These are phyloP conservation scores for sorghum (Sorghum bicolor) DNA, from an alignment of 176 grass and related monocot genomes.

Conservation along the genomic window DNA sequence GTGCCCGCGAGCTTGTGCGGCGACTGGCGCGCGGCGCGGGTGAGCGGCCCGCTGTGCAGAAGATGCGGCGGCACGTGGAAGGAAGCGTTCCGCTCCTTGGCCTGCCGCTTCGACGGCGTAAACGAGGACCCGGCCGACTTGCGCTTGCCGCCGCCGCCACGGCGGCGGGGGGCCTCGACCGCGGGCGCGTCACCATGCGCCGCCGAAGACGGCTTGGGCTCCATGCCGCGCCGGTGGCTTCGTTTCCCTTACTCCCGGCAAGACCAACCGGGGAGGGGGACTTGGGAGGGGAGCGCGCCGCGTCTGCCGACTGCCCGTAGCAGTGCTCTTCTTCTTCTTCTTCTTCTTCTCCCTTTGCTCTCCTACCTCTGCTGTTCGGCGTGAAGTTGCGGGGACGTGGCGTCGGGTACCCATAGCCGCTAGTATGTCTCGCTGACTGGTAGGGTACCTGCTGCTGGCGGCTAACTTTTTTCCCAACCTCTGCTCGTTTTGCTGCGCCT, in stretches of 20 bases:
- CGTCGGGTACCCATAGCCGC: conserved; percentile 36
- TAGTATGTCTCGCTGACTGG: background rate
- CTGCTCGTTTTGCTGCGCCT: background rate
- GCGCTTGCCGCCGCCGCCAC: conserved; percentile 69
- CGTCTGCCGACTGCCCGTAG: conserved; percentile 29
- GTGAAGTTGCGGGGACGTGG: conserved; percentile 7
- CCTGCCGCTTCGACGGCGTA: conserved; percentile 78
- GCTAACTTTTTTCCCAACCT: background rate
- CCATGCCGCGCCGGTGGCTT: conserved; percentile 44
- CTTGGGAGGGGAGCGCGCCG: conserved; percentile 21
- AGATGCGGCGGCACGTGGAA: conserved; percentile 55
- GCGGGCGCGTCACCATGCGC: conserved; percentile 33
- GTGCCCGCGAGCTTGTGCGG: conserved; percentile 62
- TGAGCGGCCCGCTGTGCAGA: conserved; percentile 85
- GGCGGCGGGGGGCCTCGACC: conserved; percentile 41
- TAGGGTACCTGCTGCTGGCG: conserved; percentile 11
- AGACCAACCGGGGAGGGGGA: conserved; percentile 31
- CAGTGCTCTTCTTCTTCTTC: background rate
- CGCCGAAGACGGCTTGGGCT: conserved; percentile 45
- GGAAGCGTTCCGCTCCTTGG: conserved; percentile 82
- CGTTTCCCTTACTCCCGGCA: background rate
- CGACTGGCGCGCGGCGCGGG: conserved; percentile 86
- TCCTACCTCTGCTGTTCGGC: background rate
- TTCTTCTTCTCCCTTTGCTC: conserved; percentile 12
- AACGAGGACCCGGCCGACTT: conserved; percentile 58